phyloP scores from a whole-genome alignment of 495 filamentous ascomycete genomes.

The Schizothecium vesticola region DNA sequence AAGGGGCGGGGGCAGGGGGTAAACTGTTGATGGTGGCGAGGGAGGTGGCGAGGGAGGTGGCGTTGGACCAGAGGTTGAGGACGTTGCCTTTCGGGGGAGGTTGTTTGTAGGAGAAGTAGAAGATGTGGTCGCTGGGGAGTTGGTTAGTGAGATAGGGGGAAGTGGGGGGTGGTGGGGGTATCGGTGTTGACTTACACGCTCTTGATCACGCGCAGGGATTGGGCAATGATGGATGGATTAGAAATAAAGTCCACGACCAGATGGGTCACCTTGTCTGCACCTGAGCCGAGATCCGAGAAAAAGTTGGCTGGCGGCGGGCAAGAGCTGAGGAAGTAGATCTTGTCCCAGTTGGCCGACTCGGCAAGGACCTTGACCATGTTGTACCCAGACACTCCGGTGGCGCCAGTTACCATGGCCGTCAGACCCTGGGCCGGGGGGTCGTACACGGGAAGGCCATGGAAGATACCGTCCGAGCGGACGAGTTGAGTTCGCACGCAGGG shows the following conservation, averaged over 20 bases:
- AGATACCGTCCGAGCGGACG: slow-evolving; percentile 37
- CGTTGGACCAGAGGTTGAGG: slow-evolving; percentile 39
- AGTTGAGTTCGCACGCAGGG: background rate
- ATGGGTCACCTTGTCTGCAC: slow-evolving; percentile 36
- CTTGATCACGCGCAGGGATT: slow-evolving; percentile 24
- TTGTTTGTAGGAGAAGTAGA: slow-evolving; percentile 54
- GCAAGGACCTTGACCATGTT: slow-evolving; percentile 44
- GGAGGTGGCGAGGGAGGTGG: slow-evolving; percentile 38
- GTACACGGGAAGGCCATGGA: slow-evolving; percentile 45
- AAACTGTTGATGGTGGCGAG: too few species aligned
- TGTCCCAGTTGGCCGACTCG: slow-evolving; percentile 44
- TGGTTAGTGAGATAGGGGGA: slow-evolving; percentile 15
- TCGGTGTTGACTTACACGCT: slow-evolving; percentile 14
- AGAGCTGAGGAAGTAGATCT: slow-evolving; percentile 47
- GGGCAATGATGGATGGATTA: slow-evolving; percentile 35
- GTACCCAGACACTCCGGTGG: slow-evolving; percentile 47
- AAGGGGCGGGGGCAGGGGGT: background rate
- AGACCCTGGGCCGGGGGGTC: slow-evolving; percentile 24
- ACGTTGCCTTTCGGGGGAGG: slow-evolving; percentile 32
- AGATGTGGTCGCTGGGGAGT: slow-evolving; percentile 41
- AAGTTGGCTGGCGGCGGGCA: slow-evolving; percentile 34
- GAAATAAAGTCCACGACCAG: slow-evolving; percentile 45
- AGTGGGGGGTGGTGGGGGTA: background rate
- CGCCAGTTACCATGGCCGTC: slow-evolving; percentile 50
- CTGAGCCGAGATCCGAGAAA: slow-evolving; percentile 9